Evolutionary conservation across 2,329 filamentous ascomycete species (phyloP), one percentile per base, ranked within the genome.

Genomic region (Penicillium olsonii): DNA sequence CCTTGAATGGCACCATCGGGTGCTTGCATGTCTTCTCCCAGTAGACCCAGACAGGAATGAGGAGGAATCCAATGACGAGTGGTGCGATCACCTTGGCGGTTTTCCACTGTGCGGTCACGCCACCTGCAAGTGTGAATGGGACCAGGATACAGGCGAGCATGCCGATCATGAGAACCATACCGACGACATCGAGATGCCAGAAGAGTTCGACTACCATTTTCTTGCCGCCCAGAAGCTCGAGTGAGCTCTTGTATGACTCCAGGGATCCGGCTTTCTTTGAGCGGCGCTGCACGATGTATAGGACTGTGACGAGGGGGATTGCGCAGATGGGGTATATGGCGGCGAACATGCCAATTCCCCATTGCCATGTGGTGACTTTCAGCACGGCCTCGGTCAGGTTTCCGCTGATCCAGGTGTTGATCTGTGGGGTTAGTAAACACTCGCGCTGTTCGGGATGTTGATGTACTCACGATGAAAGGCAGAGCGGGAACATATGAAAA

Each of bases 341-440:
- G 39, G 74, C 75, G 75, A 80, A 86, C 82, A 86, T 85, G 54
- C 82, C 83, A 19, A 84, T 75, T 12, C 83, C 84, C 82, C 82
- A 85, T 50, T 76, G 68, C 84, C 84, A 87, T 2, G 72, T 77
- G 0, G 79, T 80, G 2, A 61, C 63, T 0, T 48, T 57, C 17
- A 85, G 60, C 0, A 85, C 79, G 0, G 78, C 74, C 0, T 66
- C 62, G 0, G 80, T 77, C 42, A 87, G 68, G 53, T 81, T 77
- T 17, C 83, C 84, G 52, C 80, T 81, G 12, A 85, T 75, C 83
- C 83, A 87, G 0, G 83, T 83, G 59, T 85, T 86, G 64, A 83
- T 73, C 44, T 47, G 20, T 10, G 12, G 8, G 29, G n/a, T 37
- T 29, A 15, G 3, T 18, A 10, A 2, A 1, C 29, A 24, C 1